Conservation (phyloP, 345 rosid genomes). For the Noccaea caerulescens region DNA sequence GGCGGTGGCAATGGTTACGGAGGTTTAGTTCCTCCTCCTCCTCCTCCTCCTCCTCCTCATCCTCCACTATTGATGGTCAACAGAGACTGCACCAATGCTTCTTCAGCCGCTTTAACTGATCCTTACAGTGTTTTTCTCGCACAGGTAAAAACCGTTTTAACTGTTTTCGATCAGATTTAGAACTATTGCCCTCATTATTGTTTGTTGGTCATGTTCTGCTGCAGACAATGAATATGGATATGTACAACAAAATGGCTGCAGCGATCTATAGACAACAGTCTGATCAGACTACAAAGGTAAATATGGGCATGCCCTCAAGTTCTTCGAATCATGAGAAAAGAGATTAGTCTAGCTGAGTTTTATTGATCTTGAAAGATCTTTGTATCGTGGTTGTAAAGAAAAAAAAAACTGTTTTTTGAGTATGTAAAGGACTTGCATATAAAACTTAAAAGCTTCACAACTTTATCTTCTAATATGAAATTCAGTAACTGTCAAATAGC, state of each 20-base stretch:
- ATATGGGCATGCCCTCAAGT: slow-evolving; percentile 42
- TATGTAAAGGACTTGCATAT: slow-evolving; percentile 6
- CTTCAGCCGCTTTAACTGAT: slow-evolving; percentile 42
- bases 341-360: slow-evolving; percentile 35
- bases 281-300: slow-evolving; percentile 49
- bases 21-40: slow-evolving; percentile 45
- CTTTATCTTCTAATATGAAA: slow-evolving; percentile 2
- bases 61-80: slow-evolving; percentile 45
- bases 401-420: slow-evolving; percentile 12
- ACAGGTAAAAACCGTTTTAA: slow-evolving; percentile 40
- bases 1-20: slow-evolving; percentile 47
- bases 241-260: slow-evolving; percentile 51
- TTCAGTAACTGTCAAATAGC: slow-evolving; percentile 22
- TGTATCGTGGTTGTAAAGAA: slow-evolving; percentile 17
- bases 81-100: slow-evolving; percentile 38
- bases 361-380: not conserved
- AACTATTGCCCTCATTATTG: slow-evolving; percentile 27
- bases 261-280: slow-evolving; percentile 55
- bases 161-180: not conserved
- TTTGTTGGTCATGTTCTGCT: slow-evolving; percentile 15
- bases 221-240: slow-evolving; percentile 44
- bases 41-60: slow-evolving; percentile 33
- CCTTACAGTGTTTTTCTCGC: slow-evolving; percentile 59
- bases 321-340: slow-evolving; percentile 42
- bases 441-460: slow-evolving; percentile 33